Percentiles rank a stretch among this genome's conserved stretches.
Conservation (phyloP, 192 early-diverging fungal species). For the Umbelopsis sp. region DNA sequence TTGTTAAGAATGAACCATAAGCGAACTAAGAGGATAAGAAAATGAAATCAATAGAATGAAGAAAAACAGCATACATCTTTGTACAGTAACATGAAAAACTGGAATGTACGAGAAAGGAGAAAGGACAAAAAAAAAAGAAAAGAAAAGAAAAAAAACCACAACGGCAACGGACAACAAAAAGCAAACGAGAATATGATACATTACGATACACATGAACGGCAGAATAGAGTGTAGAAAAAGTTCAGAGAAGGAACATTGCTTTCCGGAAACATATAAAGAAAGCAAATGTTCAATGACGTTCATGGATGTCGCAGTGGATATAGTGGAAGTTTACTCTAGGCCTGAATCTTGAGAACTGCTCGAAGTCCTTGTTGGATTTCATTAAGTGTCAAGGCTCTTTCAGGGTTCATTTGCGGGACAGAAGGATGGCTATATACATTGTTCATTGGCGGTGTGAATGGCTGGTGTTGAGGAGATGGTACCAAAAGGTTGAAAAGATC, state of each 20-base stretch:
- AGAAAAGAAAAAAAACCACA: neutral
- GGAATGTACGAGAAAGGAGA: neutral
- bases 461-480: neutral
- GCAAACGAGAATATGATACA: constrained; percentile 12
- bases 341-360: constrained; percentile 8
- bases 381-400: neutral
- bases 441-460: neutral
- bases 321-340: neutral
- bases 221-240: neutral
- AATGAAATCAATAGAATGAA: neutral
- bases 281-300: neutral
- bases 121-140: neutral
- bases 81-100: neutral
- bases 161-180: neutral
- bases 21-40: neutral
- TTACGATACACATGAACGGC: neutral
- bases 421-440: neutral
- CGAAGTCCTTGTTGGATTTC: constrained; percentile 12
- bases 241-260: neutral
- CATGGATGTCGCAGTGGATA: neutral
- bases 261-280: constrained; percentile 13
- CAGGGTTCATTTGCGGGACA: neutral
- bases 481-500: constrained; percentile 11
- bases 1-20: too few relatives aligned
- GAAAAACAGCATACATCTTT: neutral